A percentile compares a stretch with the other conserved stretches of the same genome.
These are phyloP conservation scores for Ceratobasidium sp. DNA, from an alignment of 1,284 basidiomycete genomes.

Conservation along the genomic window DNA sequence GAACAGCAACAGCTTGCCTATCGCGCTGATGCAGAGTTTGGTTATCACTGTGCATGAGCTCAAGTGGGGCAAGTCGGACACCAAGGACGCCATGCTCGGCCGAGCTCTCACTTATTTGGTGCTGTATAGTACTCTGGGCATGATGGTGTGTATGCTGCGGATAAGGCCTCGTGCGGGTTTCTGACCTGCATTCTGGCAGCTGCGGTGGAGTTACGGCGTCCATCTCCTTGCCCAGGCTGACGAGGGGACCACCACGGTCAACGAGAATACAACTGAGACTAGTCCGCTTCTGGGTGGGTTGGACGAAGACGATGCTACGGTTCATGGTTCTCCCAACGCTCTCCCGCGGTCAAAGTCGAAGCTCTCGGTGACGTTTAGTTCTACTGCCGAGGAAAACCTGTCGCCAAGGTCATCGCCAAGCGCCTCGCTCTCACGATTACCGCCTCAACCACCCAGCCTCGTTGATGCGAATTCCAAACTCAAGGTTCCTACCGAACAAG, in stretches of 20 bases:
- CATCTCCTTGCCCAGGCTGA: conserved; percentile 79
- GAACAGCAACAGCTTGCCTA: conserved; percentile 94
- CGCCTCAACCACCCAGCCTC: conserved; percentile 19
- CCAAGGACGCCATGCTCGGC: conserved; percentile 87
- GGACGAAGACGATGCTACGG: conserved; percentile 20
- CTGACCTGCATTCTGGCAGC: conserved; percentile 56
- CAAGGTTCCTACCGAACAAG: conserved; percentile 28
- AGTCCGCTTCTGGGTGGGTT: conserved; percentile 30
- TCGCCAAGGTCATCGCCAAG: conserved; percentile 37
- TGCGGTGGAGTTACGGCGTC: conserved; percentile 92
- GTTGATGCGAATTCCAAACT: conserved; percentile 11
- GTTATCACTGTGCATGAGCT: conserved; percentile 86
- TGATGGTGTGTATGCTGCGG: conserved; percentile 72
- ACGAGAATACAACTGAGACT: conserved; percentile 31
- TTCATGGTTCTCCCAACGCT: neutral
- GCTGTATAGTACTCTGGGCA: conserved; percentile 91
- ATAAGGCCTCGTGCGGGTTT: conserved; percentile 21
- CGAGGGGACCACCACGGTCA: conserved; percentile 56
- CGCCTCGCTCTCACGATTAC: conserved; percentile 13
- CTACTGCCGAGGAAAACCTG: conserved; percentile 32
- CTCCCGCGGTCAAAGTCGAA: conserved; percentile 30
- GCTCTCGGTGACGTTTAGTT: conserved; percentile 28
- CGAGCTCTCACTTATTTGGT: conserved; percentile 93
- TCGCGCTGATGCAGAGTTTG: conserved; percentile 91
- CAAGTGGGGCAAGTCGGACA: conserved; percentile 85